Evolutionary conservation across 2,329 filamentous ascomycete species (phyloP), one percentile per base, ranked within the genome.

Genomic region (Cryoendolithus antarcticus): DNA sequence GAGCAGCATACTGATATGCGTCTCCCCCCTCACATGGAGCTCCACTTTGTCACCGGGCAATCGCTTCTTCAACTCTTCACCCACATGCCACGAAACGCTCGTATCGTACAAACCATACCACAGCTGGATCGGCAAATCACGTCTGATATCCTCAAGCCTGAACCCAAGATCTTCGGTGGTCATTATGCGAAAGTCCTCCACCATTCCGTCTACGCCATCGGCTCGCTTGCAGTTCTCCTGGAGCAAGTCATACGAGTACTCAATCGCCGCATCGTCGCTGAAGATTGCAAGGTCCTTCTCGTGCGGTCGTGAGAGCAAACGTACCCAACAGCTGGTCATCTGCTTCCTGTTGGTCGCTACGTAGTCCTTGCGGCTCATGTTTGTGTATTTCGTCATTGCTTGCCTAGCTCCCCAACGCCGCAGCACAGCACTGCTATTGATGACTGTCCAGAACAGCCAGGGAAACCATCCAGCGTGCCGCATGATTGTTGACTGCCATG

Each of bases 61-160:
- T 32, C 30, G 36, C 24, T 27, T 27, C 24, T 27, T 27, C 24
- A 38, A 24, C 2, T 9, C 36, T 10, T 38, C 36, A 2, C 36
- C 36, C 5, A 38, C 36, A 3, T 11, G 36, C 30, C 10, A 32
- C 6, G 36, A 38, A 3, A 38, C 29, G 28, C 30, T 38, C 10
- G 13, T n/a, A 10, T 38, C 36, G 8, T 38, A 9, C 36, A 3
- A 27, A 11, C 36, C 36, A 38, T 38, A 38, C 36, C 36, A 38
- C 30, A 32, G 12, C 7, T 38, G 36, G 2, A 38, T 10, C 12
- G 36, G 36, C 36, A 38, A 32, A 11, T 27, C n/a, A 12, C 6
- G 30, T 31, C 30, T 38, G 4, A 38, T 10, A 6, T 28, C 9
- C 7, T 10, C 30, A 7, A 32, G 36, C 10, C 32, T 15, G 9